Conservation (phyloP, 371 early-diverging fungal species). For the Syncephalastrum monosporum region DNA sequence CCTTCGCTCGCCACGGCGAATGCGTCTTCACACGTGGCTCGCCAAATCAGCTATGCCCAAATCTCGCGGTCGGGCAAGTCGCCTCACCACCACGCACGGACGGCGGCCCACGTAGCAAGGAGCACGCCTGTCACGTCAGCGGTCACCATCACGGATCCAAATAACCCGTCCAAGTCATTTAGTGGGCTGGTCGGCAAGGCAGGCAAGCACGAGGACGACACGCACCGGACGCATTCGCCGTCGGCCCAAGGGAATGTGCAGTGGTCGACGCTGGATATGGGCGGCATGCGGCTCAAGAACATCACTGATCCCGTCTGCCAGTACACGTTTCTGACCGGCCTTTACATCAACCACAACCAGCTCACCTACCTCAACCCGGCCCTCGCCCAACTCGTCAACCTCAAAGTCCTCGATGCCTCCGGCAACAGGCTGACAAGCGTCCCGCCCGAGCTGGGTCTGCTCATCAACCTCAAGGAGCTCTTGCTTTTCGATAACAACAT, state of each 20-base stretch:
- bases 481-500: slow-evolving; percentile 93
- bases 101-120: slow-evolving; percentile 68
- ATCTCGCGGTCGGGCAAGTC: slow-evolving; percentile 75
- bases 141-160: slow-evolving; percentile 65
- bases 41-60: slow-evolving; percentile 71
- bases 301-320: slow-evolving; percentile 71
- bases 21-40: slow-evolving; percentile 61
- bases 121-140: slow-evolving; percentile 49
- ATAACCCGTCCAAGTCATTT: slow-evolving; percentile 53
- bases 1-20: slow-evolving; percentile 19
- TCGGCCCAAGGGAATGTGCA: slow-evolving; percentile 1
- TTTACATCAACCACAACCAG: slow-evolving; percentile 95
- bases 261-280: slow-evolving; percentile 89
- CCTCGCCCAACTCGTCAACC: slow-evolving; percentile 62
- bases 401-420: slow-evolving; percentile 81
- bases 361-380: slow-evolving; percentile 75
- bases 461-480: slow-evolving; percentile 84
- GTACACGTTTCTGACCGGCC: slow-evolving; percentile 84
- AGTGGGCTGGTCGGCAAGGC: slow-evolving; percentile 30
- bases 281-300: slow-evolving; percentile 89
- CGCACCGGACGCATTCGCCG: too few species aligned
- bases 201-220: slow-evolving; percentile 11
- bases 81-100: slow-evolving; percentile 88
- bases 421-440: slow-evolving; percentile 87
- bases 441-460: slow-evolving; percentile 91